Conservation (phyloP, 2,329 filamentous ascomycete species). For the Corynespora cassiicola region DNA sequence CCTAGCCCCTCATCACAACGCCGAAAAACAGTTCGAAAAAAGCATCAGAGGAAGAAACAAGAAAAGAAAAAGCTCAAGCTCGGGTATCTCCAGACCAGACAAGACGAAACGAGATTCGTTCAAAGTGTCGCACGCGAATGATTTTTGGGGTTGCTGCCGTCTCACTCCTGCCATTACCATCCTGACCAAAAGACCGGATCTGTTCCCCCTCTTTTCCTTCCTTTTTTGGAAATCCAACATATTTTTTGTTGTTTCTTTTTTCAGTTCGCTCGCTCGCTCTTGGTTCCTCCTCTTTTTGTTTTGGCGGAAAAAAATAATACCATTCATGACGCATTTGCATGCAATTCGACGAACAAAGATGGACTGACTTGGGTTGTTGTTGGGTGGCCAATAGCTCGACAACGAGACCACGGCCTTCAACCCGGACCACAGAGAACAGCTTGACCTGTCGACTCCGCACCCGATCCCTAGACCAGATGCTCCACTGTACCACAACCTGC, state of each 20-base stretch:
- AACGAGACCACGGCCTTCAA: conserved; percentile 73
- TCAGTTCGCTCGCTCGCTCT: background rate
- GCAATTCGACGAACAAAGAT: conserved; percentile 7
- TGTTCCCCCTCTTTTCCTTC: conserved; percentile 1
- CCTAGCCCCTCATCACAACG: background rate
- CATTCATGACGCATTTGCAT: too few species aligned
- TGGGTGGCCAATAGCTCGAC: conserved; percentile 49
- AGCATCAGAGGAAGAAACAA: conserved; percentile 6
- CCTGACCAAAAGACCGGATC: too few species aligned
- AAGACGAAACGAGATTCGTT: conserved; percentile 2
- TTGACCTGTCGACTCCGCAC: conserved; percentile 84
- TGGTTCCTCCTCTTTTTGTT: background rate
- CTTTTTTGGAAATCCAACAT: conserved; percentile 1
- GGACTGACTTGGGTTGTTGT: conserved; percentile 38
- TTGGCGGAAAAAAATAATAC: too few species aligned
- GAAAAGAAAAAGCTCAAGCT: conserved; percentile 2
- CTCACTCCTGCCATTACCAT: conserved; percentile 16
- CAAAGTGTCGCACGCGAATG: too few species aligned
- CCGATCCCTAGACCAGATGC: conserved; percentile 66
- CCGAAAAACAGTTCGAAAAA: conserved; percentile 4
- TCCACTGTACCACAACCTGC: conserved; percentile 76
- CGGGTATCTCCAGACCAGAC: conserved; percentile 22
- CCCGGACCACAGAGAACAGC: conserved; percentile 83
- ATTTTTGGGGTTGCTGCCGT: background rate
- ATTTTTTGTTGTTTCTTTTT: too few species aligned